phyloP scores from a whole-genome alignment of 306 rosid genomes.

The Cucumis cinereus region DNA sequence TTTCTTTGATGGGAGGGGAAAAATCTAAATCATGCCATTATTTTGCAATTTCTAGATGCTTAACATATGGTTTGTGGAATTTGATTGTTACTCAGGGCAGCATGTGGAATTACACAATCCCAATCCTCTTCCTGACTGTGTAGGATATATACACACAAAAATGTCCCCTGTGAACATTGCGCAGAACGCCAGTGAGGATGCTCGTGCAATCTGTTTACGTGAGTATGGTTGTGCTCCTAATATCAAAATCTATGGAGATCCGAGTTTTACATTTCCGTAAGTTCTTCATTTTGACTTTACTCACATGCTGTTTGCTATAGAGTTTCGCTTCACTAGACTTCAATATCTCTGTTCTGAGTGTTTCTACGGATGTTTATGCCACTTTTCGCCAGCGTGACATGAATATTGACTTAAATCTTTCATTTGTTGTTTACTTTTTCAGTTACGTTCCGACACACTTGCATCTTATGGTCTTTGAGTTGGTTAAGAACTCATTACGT shows the following conservation, averaged over 20 bases:
- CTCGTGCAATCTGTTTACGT: slow-evolving; percentile 66
- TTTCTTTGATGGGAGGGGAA: neutral
- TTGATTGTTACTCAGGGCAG: slow-evolving; percentile 57
- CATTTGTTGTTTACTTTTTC: neutral
- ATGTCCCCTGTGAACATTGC: slow-evolving; percentile 85
- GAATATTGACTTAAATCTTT: neutral
- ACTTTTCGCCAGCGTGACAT: neutral
- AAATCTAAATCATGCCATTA: neutral
- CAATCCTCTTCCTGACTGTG: slow-evolving; percentile 60
- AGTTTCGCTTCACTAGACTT: neutral
- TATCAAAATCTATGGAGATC: slow-evolving; percentile 68
- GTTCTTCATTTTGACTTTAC: slow-evolving; percentile 8
- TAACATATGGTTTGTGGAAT: neutral
- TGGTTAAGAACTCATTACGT: slow-evolving; percentile 91
- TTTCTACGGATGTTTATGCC: neutral
- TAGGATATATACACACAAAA: slow-evolving; percentile 84
- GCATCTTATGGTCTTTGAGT: slow-evolving; percentile 95
- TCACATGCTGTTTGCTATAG: neutral
- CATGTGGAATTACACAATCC: slow-evolving; percentile 96
- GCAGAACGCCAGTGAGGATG: slow-evolving; percentile 66
- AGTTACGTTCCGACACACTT: slow-evolving; percentile 92
- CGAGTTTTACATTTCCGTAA: slow-evolving; percentile 85
- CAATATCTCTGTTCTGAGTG: neutral
- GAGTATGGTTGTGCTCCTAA: slow-evolving; percentile 86
- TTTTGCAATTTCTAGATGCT: neutral